Conservation (phyloP, 2,329 filamentous ascomycete genomes). For the Xylaria sp. region DNA sequence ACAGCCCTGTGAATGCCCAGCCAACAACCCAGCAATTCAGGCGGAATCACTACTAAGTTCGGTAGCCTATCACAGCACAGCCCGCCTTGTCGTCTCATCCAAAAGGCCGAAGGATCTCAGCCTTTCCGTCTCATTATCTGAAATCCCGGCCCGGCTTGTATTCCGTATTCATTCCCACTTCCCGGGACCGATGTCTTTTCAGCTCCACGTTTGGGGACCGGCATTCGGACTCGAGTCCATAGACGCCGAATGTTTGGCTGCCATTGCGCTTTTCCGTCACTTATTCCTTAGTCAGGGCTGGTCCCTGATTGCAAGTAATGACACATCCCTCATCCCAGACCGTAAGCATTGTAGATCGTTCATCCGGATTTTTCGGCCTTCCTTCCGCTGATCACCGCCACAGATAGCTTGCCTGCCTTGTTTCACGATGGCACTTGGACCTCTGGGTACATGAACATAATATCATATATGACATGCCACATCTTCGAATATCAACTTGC, state of each 20-base stretch:
- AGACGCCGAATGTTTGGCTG: slow-evolving; percentile 88
- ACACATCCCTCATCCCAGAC: slow-evolving; percentile 75
- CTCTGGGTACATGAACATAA: slow-evolving; percentile 70
- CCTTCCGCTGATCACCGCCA: slow-evolving; percentile 42
- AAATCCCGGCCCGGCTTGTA: neutral
- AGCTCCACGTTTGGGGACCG: slow-evolving; percentile 90
- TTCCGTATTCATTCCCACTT: neutral
- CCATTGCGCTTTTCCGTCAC: slow-evolving; percentile 78
- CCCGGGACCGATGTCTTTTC: slow-evolving; percentile 58
- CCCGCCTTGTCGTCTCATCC: slow-evolving; percentile 1
- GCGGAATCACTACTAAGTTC: neutral
- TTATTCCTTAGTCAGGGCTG: slow-evolving; percentile 69
- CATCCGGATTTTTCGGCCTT: slow-evolving; percentile 28
- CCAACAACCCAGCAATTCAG: slow-evolving; percentile 7
- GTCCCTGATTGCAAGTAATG: slow-evolving; percentile 77
- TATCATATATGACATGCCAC: slow-evolving; percentile 61
- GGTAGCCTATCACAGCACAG: slow-evolving; percentile 11
- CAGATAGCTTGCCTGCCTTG: slow-evolving; percentile 67
- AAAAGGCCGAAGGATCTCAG: neutral
- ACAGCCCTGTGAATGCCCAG: slow-evolving; percentile 4
- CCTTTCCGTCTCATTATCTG: neutral
- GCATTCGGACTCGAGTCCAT: slow-evolving; percentile 90
- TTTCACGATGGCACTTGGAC: slow-evolving; percentile 63
- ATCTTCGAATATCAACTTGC: slow-evolving; percentile 45
- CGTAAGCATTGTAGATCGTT: slow-evolving; percentile 61